These are phyloP conservation scores for Suillus decipiens DNA, from an alignment of 768 basidiomycete species.

Conservation along the genomic window DNA sequence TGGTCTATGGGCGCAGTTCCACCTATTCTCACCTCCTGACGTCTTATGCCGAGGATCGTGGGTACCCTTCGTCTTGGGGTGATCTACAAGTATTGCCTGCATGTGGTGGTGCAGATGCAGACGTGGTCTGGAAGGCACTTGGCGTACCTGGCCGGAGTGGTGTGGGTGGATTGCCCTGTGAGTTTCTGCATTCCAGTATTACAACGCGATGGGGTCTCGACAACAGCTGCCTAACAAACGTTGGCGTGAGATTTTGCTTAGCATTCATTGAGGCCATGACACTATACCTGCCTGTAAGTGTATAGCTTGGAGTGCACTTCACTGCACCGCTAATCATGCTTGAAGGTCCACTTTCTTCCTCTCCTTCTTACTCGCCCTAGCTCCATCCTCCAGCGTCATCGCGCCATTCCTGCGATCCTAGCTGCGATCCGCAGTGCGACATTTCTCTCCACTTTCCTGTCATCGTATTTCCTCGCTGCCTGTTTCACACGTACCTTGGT, in stretches of 20 bases:
- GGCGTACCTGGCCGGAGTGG: conserved; percentile 52
- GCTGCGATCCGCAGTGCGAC: conserved; percentile 64
- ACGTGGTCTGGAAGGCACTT: conserved; percentile 54
- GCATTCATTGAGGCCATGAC: conserved; percentile 65
- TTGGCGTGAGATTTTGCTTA: conserved; percentile 48
- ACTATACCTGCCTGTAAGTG: conserved; percentile 72
- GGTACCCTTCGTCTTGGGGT: conserved; percentile 63
- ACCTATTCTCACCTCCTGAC: conserved; percentile 43
- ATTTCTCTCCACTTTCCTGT: conserved; percentile 73
- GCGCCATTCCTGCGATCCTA: conserved; percentile 42
- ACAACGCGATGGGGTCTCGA: conserved; percentile 48
- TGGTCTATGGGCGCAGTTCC: conserved; percentile 58
- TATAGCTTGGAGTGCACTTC: neutral
- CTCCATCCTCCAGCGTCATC: conserved; percentile 47
- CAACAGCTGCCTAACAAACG: conserved; percentile 62
- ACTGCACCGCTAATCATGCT: conserved; percentile 4
- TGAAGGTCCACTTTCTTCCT: conserved; percentile 71
- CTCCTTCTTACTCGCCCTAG: conserved; percentile 59
- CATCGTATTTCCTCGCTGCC: conserved; percentile 68
- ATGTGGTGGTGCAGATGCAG: conserved; percentile 56
- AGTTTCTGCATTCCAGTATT: conserved; percentile 66
- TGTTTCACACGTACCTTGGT: conserved; percentile 69
- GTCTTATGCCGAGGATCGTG: conserved; percentile 54
- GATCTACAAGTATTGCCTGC: conserved; percentile 61
- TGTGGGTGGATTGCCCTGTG: conserved; percentile 75